phyloP scores from a whole-genome alignment of 2,329 filamentous ascomycete genomes.

The Dendryphion nanum region DNA sequence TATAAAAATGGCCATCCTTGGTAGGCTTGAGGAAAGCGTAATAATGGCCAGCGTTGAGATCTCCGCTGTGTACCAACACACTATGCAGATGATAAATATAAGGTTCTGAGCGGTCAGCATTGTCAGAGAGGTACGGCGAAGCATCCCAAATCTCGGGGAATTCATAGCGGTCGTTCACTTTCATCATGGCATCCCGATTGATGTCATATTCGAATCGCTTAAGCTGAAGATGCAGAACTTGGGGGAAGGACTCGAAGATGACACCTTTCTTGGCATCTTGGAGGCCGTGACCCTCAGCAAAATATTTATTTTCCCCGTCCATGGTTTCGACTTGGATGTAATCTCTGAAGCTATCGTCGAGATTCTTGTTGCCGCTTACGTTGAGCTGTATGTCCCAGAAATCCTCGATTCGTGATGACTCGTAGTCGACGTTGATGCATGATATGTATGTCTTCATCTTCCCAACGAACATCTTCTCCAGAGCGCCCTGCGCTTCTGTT shows the following conservation, averaged over 20 bases:
- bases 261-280: constrained; percentile 98
- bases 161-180: constrained; percentile 91
- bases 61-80: constrained; percentile 93
- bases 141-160: constrained; percentile 84
- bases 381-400: constrained; percentile 99
- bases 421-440: constrained; percentile 97
- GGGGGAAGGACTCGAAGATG: constrained; percentile 93
- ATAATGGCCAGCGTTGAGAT: constrained; percentile 96
- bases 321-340: constrained; percentile 96
- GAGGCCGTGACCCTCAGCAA: constrained; percentile 84
- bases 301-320: constrained; percentile 98
- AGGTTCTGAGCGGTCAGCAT: constrained; percentile 81
- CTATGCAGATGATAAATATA: constrained; percentile 93
- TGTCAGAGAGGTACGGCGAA: constrained; percentile 79
- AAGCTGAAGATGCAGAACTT: constrained; percentile 89
- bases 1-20: constrained; percentile 93
- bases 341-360: constrained; percentile 92
- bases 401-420: constrained; percentile 91
- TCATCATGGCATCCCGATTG: constrained; percentile 96
- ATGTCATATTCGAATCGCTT: constrained; percentile 99
- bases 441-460: constrained; percentile 99
- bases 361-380: constrained; percentile 86
- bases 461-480: constrained; percentile 89
- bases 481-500: constrained; percentile 82
- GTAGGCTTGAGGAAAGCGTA: constrained; percentile 91